Evolutionary conservation across 352 stramenopile genomes (phyloP).

Genomic region (Blastocystis sp.): DNA sequence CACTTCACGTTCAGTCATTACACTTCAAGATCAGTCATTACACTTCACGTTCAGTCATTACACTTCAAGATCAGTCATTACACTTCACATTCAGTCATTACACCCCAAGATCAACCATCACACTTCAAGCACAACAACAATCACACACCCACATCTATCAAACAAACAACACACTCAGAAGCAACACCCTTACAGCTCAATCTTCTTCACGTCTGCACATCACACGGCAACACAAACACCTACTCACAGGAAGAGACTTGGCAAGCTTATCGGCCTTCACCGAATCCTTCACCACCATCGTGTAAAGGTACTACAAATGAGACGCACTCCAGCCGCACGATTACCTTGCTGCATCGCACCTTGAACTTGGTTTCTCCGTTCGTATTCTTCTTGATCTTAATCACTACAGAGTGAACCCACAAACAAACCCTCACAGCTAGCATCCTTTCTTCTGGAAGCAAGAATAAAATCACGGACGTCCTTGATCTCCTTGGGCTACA

Average conservation of each 20-base stretch:
- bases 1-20: too few species aligned
- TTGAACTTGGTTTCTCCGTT: conserved; percentile 73
- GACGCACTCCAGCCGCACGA: too few species aligned
- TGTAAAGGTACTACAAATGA: conserved; percentile 73
- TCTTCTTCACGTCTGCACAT: conserved; percentile 28
- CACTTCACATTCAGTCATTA: too few species aligned
- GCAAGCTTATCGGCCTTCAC: conserved; percentile 63
- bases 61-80: too few species aligned
- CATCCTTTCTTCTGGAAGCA: conserved; percentile 71
- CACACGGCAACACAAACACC: background rate
- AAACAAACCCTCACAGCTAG: conserved; percentile 31
- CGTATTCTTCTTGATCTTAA: conserved; percentile 74
- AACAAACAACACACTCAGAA: too few species aligned
- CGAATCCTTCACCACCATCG: conserved; percentile 70
- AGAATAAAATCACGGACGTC: conserved; percentile 73
- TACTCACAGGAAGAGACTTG: conserved; percentile 69
- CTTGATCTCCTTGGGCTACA: conserved; percentile 74
- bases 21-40: too few species aligned
- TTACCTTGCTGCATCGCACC: conserved; percentile 74
- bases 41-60: too few species aligned
- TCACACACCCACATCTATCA: too few species aligned
- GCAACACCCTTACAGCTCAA: conserved; percentile 32
- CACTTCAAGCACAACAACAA: too few species aligned
- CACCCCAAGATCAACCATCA: too few species aligned
- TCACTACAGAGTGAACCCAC: conserved; percentile 48